Conservation (phyloP, 148 eudicot species). For the Heliosperma pusillum region DNA sequence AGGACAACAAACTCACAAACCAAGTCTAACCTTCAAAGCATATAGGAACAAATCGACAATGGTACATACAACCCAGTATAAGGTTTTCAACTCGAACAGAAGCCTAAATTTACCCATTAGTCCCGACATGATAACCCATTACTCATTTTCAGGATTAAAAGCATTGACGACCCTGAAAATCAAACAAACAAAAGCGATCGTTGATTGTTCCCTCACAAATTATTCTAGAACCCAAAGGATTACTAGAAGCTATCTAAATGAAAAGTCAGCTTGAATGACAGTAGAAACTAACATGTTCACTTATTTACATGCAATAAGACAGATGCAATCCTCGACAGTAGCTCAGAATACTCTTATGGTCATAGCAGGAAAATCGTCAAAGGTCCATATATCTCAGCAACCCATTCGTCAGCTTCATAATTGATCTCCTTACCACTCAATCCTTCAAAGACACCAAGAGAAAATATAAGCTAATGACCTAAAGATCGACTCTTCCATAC, state of each 20-base stretch:
- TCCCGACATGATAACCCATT: conserved; percentile 31
- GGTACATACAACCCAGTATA: conserved; percentile 33
- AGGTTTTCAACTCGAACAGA: conserved; percentile 8
- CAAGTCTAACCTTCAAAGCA: background rate
- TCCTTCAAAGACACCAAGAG: conserved; percentile 29
- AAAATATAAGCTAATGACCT: conserved; percentile 1
- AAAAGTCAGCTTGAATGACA: conserved; percentile 3
- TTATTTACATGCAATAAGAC: conserved; percentile 48
- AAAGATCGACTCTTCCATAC: background rate
- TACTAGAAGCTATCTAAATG: background rate
- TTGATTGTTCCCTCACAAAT: conserved; percentile 11
- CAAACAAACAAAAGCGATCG: conserved; percentile 18
- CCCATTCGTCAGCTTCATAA: conserved; percentile 70
- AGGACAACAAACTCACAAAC: background rate
- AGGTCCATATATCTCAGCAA: conserved; percentile 82
- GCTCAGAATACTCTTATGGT: conserved; percentile 46
- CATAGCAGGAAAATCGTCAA: conserved; percentile 51
- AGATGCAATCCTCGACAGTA: conserved; percentile 14
- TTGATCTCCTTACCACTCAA: conserved; percentile 39
- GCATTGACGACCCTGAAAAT: conserved; percentile 36
- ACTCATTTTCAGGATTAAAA: conserved; percentile 23
- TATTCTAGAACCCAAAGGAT: conserved; percentile 11
- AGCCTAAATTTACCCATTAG: conserved; percentile 39
- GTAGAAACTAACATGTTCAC: conserved; percentile 42
- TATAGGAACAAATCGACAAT: conserved; percentile 27